A percentile compares a stretch with the other conserved stretches of the same genome.
These are phyloP conservation scores for Glycine latifolia DNA, from an alignment of 306 rosid species.

Conservation along the genomic window DNA sequence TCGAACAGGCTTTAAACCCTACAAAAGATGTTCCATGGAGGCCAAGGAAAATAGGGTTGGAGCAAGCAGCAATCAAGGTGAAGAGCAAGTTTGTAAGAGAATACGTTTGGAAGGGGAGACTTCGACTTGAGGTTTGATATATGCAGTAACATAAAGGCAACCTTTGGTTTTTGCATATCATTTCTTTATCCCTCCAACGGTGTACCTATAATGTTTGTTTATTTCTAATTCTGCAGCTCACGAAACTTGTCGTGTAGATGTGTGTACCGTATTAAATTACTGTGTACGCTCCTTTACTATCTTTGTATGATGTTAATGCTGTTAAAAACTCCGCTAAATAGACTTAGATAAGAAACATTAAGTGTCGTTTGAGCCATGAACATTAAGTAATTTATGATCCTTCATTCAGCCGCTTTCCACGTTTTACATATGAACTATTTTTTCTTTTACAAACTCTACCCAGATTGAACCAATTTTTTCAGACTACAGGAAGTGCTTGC, in stretches of 20 bases:
- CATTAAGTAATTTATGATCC: constrained; percentile 49
- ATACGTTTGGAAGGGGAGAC: constrained; percentile 76
- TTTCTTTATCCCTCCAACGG: constrained; percentile 41
- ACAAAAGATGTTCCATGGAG: constrained; percentile 89
- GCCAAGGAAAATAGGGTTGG: constrained; percentile 68
- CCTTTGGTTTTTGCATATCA: constrained; percentile 57
- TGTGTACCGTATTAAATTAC: constrained; percentile 68
- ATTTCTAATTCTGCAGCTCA: constrained; percentile 57
- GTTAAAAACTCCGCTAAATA: constrained; percentile 48
- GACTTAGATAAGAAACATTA: constrained; percentile 47
- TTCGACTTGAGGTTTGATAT: constrained; percentile 58
- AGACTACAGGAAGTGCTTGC: background rate
- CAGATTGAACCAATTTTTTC: background rate
- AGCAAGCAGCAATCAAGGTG: constrained; percentile 62
- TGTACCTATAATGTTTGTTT: constrained; percentile 31
- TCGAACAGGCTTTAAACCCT: constrained; percentile 94
- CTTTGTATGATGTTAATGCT: constrained; percentile 55
- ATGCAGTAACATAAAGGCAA: constrained; percentile 55
- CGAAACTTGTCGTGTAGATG: constrained; percentile 70
- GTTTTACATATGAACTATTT: constrained; percentile 3
- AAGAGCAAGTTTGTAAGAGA: constrained; percentile 78
- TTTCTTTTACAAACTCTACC: background rate
- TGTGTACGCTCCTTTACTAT: constrained; percentile 52
- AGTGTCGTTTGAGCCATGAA: constrained; percentile 51
- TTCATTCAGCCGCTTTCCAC: constrained; percentile 47